Evolutionary conservation across 805 yeast species (phyloP).

Genomic region (Candida ipomoeae): DNA sequence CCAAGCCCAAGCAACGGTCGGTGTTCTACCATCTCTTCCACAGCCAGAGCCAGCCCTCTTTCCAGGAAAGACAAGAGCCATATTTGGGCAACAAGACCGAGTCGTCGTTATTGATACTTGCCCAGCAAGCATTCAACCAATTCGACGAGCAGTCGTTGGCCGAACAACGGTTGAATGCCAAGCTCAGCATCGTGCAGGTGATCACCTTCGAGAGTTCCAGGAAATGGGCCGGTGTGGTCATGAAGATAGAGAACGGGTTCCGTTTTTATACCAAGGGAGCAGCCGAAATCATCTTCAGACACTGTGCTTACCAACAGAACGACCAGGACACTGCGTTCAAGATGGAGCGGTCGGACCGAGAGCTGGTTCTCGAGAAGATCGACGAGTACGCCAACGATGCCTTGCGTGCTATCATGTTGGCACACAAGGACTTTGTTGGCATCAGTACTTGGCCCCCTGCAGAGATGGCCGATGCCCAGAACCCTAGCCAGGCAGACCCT

Average conservation of each 20-base stretch:
- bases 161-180: constrained; percentile 23
- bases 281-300: constrained; percentile 74
- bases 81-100: constrained; percentile 94
- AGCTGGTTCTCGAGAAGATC: constrained; percentile 29
- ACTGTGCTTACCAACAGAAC: constrained; percentile 45
- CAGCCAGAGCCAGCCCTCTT: constrained; percentile 8
- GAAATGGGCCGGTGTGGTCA: constrained; percentile 87
- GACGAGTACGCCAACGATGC: constrained; percentile 71
- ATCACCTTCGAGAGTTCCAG: constrained; percentile 90
- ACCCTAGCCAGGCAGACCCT: constrained; percentile 39
- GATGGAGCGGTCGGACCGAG: constrained; percentile 29
- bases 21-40: constrained; percentile 26
- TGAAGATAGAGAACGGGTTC: constrained; percentile 45
- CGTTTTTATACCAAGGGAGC: constrained; percentile 87
- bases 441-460: constrained; percentile 63
- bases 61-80: constrained; percentile 41
- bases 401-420: constrained; percentile 83
- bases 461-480: constrained; percentile 31
- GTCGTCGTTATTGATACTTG: constrained; percentile 74
- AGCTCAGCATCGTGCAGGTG: constrained; percentile 50
- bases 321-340: constrained; percentile 23
- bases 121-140: constrained; percentile 51
- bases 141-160: constrained; percentile 44
- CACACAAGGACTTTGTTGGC: constrained; percentile 63
- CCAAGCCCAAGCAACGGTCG: constrained; percentile 28